Base-by-base conservation (phyloP, 768 basidiomycete genomes). In the Russula griseocarnosa region DNA sequence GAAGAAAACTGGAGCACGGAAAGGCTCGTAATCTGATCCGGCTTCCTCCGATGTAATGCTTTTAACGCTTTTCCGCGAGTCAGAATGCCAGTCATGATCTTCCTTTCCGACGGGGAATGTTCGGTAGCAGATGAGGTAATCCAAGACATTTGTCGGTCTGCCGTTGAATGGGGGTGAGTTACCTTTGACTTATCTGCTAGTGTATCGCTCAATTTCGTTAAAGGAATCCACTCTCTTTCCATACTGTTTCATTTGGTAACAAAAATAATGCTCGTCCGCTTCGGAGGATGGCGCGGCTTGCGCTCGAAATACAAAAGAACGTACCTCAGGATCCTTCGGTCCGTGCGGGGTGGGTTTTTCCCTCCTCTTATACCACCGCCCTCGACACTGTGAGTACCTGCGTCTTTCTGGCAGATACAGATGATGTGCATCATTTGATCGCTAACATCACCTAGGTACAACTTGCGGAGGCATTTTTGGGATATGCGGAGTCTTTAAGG, bases 201-300 rank as follows among this genome's bases (percentile, higher is more conserved):
- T 26, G 3, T 32, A 50, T 22, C 5, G 38, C 51, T 62, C 42
- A 55, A 0, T 14, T n/a, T 18, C 1, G 3, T 14, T 9, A 40
- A n/a, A 86, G 85, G 13, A 82, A 82, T 73, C 73, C 83, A 0
- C 73, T 84, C 1, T 83, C 84, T 0, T 82, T 86, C 68, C 85
- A 86, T 50, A 70, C 84, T 0, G 80, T 86, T n/a, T 78, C 81
- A 0, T 86, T 86, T 49, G 85, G 83, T 4, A 72, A 73, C 1
- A 67, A 73, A 10, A 42, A 68, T 47, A 7, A 69, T 65, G 65
- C 68, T 52, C n/a, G 24, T 40, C 55, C 55, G 14, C 72, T 86
- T 26, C 75, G 76, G 26, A 74, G 78, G 20, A 86, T 86, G 85
- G 76, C 78, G 1, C 70, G 78, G 5, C 76, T 85, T 22, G 84